phyloP scores from a whole-genome alignment of 768 basidiomycete species.

The Guyanaporus albipodus region DNA sequence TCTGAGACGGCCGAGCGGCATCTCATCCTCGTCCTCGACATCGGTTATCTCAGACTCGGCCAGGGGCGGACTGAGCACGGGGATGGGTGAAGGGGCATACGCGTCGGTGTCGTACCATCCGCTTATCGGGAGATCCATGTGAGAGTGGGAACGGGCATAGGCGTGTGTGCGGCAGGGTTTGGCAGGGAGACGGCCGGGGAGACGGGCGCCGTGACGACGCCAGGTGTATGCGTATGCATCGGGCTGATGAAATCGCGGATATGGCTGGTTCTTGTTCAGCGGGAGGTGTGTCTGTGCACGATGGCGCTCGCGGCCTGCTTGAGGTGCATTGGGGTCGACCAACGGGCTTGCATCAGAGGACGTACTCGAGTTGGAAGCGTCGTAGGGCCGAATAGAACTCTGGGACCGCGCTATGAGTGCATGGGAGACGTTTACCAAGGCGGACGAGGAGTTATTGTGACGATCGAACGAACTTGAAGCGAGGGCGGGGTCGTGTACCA shows the following conservation, averaged over 20 bases:
- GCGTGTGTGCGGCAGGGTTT: slow-evolving; percentile 1
- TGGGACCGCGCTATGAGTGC: slow-evolving; percentile 21
- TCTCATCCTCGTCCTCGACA: slow-evolving; percentile 11
- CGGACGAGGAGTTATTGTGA: slow-evolving; percentile 2
- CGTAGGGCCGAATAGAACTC: slow-evolving; percentile 14
- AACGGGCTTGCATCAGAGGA: slow-evolving; percentile 4
- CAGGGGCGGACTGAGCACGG: slow-evolving; percentile 18
- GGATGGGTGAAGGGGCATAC: slow-evolving; percentile 10
- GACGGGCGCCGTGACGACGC: slow-evolving; percentile 12
- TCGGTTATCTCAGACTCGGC: slow-evolving; percentile 4
- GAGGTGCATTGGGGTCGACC: background rate
- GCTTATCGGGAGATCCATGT: background rate
- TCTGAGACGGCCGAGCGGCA: slow-evolving; percentile 14
- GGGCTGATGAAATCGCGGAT: slow-evolving; percentile 8
- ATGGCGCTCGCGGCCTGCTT: background rate
- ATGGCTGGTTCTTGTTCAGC: background rate
- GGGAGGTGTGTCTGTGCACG: background rate
- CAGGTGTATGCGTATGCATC: slow-evolving; percentile 14
- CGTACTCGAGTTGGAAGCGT: slow-evolving; percentile 1
- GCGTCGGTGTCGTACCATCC: slow-evolving; percentile 17
- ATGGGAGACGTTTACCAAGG: slow-evolving; percentile 8
- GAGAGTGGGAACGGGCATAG: slow-evolving; percentile 7
- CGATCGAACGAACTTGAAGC: slow-evolving; percentile 2
- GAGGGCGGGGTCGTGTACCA: background rate
- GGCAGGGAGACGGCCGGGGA: slow-evolving; percentile 21